phyloP scores from a whole-genome alignment of 2,329 filamentous ascomycete genomes.

The Sphaerulina vaccinii region DNA sequence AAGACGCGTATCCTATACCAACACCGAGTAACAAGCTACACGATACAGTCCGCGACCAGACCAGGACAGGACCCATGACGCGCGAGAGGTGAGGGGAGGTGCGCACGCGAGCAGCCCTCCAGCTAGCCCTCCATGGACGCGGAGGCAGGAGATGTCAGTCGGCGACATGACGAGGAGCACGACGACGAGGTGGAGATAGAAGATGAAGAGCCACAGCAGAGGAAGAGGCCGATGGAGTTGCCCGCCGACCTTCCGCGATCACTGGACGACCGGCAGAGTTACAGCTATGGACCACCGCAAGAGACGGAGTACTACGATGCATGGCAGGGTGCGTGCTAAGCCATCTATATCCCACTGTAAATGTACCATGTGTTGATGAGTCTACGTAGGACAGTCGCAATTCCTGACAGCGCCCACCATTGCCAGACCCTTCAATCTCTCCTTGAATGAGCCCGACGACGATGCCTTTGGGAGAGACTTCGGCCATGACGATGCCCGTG shows the following conservation, averaged over 20 bases:
- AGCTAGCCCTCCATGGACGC: constrained; percentile 25
- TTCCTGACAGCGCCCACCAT: constrained; percentile 84
- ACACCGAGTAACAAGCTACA: too few relatives aligned
- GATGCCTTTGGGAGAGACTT: constrained; percentile 50
- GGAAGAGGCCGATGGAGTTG: constrained; percentile 52
- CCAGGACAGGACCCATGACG: not conserved
- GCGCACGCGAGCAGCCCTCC: constrained; percentile 13
- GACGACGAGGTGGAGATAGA: constrained; percentile 22
- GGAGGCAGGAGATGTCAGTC: constrained; percentile 4
- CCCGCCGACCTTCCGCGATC: constrained; percentile 87
- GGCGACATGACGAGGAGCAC: constrained; percentile 14
- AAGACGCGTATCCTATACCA: too few relatives aligned
- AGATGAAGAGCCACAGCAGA: constrained; percentile 25
- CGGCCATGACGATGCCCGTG: constrained; percentile 77
- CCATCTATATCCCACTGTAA: constrained; percentile 19
- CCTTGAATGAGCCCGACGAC: constrained; percentile 77
- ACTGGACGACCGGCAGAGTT: constrained; percentile 77
- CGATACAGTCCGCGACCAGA: too few relatives aligned
- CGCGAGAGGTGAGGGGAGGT: not conserved
- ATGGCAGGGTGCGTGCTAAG: constrained; percentile 75
- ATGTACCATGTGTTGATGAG: constrained; percentile 13
- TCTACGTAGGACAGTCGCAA: constrained; percentile 77
- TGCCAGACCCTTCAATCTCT: constrained; percentile 77
- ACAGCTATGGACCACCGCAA: constrained; percentile 61
- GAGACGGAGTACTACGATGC: constrained; percentile 99